A percentile compares a stretch with the other conserved stretches of the same genome.
These are phyloP conservation scores for Luffa aegyptiaca DNA, from an alignment of 306 rosid species.

Conservation along the genomic window DNA sequence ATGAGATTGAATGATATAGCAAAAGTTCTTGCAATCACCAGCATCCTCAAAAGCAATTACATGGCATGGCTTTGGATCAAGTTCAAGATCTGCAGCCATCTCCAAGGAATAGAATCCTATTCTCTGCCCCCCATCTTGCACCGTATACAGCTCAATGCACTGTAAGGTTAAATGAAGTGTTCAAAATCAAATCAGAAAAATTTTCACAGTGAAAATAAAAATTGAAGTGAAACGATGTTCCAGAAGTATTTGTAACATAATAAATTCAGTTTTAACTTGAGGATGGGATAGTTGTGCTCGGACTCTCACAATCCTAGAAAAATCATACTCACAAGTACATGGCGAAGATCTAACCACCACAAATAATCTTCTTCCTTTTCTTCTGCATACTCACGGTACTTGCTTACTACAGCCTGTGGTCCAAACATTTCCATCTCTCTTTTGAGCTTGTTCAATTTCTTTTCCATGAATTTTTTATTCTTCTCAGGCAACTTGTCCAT, in stretches of 20 bases:
- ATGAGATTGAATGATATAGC: conserved; percentile 85
- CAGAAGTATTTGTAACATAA: neutral
- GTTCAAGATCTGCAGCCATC: conserved; percentile 92
- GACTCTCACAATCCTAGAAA: neutral
- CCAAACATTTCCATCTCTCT: conserved; percentile 96
- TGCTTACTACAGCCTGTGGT: conserved; percentile 92
- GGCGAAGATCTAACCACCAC: conserved; percentile 92
- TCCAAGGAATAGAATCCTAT: conserved; percentile 86
- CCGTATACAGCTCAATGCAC: conserved; percentile 88
- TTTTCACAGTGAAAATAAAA: neutral
- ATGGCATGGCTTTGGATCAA: conserved; percentile 87
- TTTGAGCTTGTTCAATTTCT: conserved; percentile 73
- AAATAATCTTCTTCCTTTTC: conserved; percentile 74
- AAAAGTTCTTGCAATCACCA: conserved; percentile 74
- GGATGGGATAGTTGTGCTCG: neutral
- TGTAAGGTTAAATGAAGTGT: conserved; percentile 16
- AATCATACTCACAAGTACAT: conserved; percentile 50
- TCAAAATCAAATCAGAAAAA: neutral
- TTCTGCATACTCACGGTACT: conserved; percentile 78
- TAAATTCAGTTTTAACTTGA: neutral
- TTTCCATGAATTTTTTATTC: conserved; percentile 50
- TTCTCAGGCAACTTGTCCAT: conserved; percentile 53
- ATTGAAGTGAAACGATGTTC: neutral
- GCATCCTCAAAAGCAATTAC: conserved; percentile 82
- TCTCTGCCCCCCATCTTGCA: conserved; percentile 54